These are phyloP conservation scores for Parascedosporium putredinis DNA, from an alignment of 2,329 filamentous ascomycete species.

Conservation along the genomic window DNA sequence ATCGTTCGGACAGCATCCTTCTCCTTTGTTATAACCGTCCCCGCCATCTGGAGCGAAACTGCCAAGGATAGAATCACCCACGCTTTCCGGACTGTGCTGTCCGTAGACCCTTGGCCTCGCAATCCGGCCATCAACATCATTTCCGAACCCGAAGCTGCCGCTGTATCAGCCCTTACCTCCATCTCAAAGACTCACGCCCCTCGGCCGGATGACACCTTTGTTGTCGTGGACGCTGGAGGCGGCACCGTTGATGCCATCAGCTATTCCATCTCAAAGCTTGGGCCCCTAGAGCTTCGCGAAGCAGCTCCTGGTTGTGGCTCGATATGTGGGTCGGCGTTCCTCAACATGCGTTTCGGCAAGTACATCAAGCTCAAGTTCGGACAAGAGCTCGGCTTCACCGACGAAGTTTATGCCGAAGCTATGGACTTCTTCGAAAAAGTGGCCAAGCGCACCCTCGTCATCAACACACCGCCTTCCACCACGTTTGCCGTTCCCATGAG, in stretches of 20 bases:
- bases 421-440: background rate
- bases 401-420: slow-evolving; percentile 18
- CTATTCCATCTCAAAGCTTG: slow-evolving; percentile 33
- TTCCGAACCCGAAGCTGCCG: slow-evolving; percentile 43
- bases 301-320: slow-evolving; percentile 37
- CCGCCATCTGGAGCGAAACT: slow-evolving; percentile 46
- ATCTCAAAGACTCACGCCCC: slow-evolving; percentile 25
- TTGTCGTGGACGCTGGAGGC: slow-evolving; percentile 44
- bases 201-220: slow-evolving; percentile 34
- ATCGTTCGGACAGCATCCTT: slow-evolving; percentile 33
- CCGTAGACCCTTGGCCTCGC: slow-evolving; percentile 12
- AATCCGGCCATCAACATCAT: slow-evolving; percentile 33
- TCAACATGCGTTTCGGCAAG: slow-evolving; percentile 36
- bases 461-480: background rate
- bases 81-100: slow-evolving; percentile 21
- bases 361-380: slow-evolving; percentile 33
- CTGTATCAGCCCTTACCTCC: slow-evolving; percentile 35
- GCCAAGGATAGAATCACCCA: slow-evolving; percentile 39
- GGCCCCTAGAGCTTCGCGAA: slow-evolving; percentile 37
- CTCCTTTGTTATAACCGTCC: slow-evolving; percentile 46
- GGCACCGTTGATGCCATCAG: slow-evolving; percentile 45
- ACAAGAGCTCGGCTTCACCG: slow-evolving; percentile 25
- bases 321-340: slow-evolving; percentile 37
- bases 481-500: background rate
- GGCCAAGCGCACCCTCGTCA: background rate